A percentile compares a stretch with the other conserved stretches of the same genome.
Conservation (phyloP, 176 grass and related monocot species). For the Eragrostis curvula region DNA sequence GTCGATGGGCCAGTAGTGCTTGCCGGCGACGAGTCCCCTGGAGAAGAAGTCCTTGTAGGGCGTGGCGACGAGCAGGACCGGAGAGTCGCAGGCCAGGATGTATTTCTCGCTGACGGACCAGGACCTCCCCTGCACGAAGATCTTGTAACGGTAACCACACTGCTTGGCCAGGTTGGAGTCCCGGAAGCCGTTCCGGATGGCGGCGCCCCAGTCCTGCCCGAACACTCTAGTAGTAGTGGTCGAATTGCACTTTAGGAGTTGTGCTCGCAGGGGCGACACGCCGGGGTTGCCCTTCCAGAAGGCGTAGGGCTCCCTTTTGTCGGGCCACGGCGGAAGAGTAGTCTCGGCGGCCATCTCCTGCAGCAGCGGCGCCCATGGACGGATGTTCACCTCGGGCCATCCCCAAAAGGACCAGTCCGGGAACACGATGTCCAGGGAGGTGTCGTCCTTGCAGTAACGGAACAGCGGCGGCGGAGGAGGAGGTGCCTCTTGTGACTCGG, state of each 20-base stretch:
- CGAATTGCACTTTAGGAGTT: conserved; percentile 63
- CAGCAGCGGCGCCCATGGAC: conserved; percentile 65
- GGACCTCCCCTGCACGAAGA: conserved; percentile 74
- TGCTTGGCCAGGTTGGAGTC: conserved; percentile 71
- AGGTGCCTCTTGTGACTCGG: too few species aligned
- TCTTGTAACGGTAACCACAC: conserved; percentile 74
- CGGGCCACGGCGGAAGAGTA: conserved; percentile 43
- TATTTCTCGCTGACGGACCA: conserved; percentile 96
- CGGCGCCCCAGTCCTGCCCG: conserved; percentile 61
- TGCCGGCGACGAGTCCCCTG: conserved; percentile 64
- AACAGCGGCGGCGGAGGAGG: conserved; percentile 76
- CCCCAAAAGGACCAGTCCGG: conserved; percentile 99
- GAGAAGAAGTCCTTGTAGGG: conserved; percentile 74
- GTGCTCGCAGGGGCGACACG: conserved; percentile 27
- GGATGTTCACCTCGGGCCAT: conserved; percentile 79
- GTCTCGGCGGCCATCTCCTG: conserved; percentile 50
- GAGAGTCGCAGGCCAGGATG: conserved; percentile 85
- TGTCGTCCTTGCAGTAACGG: conserved; percentile 84
- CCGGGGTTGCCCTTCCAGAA: conserved; percentile 72
- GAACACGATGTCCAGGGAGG: conserved; percentile 72
- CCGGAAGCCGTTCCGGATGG: conserved; percentile 48
- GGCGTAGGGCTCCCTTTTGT: conserved; percentile 68
- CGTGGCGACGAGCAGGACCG: conserved; percentile 56
- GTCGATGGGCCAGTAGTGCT: conserved; percentile 82
- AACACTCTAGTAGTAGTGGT: conserved; percentile 37